A percentile compares a stretch with the other conserved stretches of the same genome.
These are phyloP conservation scores for Hypericum androsaemum DNA, from an alignment of 345 rosid genomes.

Conservation along the genomic window DNA sequence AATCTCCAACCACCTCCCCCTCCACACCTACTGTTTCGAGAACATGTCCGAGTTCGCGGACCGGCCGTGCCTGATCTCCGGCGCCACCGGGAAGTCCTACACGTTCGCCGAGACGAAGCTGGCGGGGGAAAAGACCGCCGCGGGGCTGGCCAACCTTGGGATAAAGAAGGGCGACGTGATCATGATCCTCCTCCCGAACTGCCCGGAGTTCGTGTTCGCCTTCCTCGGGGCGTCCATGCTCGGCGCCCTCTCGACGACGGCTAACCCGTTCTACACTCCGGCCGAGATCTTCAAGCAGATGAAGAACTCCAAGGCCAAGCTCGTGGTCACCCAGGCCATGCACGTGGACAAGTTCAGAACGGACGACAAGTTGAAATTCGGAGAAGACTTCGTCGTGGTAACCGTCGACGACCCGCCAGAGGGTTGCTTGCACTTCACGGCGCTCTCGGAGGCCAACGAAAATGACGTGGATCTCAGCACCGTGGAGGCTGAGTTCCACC, in stretches of 20 bases:
- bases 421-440: slow-evolving; percentile 55
- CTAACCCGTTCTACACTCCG: slow-evolving; percentile 79
- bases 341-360: slow-evolving; percentile 48
- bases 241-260: slow-evolving; percentile 73
- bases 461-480: background rate
- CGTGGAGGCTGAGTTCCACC: slow-evolving; percentile 19
- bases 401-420: slow-evolving; percentile 57
- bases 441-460: slow-evolving; percentile 35
- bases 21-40: slow-evolving; percentile 66
- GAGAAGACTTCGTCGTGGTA: slow-evolving; percentile 39
- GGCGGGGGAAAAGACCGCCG: slow-evolving; percentile 36
- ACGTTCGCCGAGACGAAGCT: slow-evolving; percentile 48
- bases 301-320: slow-evolving; percentile 35
- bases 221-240: slow-evolving; percentile 87
- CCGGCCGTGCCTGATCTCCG: slow-evolving; percentile 55
- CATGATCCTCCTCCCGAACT: slow-evolving; percentile 81
- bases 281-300: slow-evolving; percentile 64
- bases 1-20: slow-evolving; percentile 64
- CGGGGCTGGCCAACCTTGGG: slow-evolving; percentile 52
- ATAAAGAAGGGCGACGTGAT: slow-evolving; percentile 64
- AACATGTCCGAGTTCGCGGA: slow-evolving; percentile 27
- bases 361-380: slow-evolving; percentile 16
- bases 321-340: slow-evolving; percentile 59
- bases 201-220: slow-evolving; percentile 67
- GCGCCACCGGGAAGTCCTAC: slow-evolving; percentile 38